Evolutionary conservation across 2,329 filamentous ascomycete species (phyloP).

Genomic region (Beauveria medogensis): DNA sequence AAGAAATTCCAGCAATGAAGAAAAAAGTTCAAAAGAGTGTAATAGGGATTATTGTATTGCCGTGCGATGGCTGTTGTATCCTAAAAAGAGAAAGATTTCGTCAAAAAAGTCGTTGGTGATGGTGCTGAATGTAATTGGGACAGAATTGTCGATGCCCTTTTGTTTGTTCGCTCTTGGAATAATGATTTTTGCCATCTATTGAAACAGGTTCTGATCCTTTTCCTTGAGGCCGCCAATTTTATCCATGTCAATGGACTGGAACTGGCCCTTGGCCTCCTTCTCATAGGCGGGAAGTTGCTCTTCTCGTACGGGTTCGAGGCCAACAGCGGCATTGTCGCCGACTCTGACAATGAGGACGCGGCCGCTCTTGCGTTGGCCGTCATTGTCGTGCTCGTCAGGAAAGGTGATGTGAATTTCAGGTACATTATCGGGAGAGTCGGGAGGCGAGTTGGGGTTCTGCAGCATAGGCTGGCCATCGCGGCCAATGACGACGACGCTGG

Average conservation of each 20-base stretch:
- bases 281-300: constrained; percentile 81
- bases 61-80: constrained; percentile 8
- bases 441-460: constrained; percentile 64
- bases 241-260: constrained; percentile 91
- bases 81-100: constrained; percentile 13
- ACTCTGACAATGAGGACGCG: constrained; percentile 88
- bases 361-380: constrained; percentile 72
- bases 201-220: constrained; percentile 51
- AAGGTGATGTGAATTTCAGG: constrained; percentile 98
- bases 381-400: constrained; percentile 85
- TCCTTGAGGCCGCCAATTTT: constrained; percentile 91
- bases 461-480: constrained; percentile 71
- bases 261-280: constrained; percentile 68
- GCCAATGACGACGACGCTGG: constrained; percentile 69
- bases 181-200: constrained; percentile 20
- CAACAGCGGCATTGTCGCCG: constrained; percentile 75
- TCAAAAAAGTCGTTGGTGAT: constrained; percentile 9
- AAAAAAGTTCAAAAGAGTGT: constrained; percentile 8
- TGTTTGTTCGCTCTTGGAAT: neutral
- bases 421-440: constrained; percentile 71
- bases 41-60: constrained; percentile 10
- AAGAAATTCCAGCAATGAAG: neutral
- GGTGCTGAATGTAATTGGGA: constrained; percentile 8
- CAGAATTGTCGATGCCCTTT: neutral
- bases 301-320: constrained; percentile 79